A percentile compares a stretch with the other conserved stretches of the same genome.
phyloP scores from a whole-genome alignment of 2,329 filamentous ascomycete genomes.

The Aschersonia sp. region DNA sequence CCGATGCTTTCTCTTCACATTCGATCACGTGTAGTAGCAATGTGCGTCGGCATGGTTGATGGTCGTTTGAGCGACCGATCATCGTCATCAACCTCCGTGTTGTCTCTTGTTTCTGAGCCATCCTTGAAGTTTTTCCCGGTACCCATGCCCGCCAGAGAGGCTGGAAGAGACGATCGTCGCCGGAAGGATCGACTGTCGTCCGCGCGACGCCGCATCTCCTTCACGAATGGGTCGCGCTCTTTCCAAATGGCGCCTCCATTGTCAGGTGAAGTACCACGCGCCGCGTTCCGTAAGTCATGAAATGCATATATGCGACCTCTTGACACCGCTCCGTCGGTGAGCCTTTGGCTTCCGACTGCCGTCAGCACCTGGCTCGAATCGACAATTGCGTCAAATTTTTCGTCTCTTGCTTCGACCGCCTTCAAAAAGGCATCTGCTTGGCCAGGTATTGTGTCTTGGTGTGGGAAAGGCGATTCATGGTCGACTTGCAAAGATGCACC shows the following conservation, averaged over 20 bases:
- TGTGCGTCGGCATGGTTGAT: background rate
- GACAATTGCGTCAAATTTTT: no score
- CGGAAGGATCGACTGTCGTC: background rate
- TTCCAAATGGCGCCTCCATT: no score
- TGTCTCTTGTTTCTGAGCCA: background rate
- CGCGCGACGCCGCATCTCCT: background rate
- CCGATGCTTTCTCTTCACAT: background rate
- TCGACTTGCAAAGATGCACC: constrained; percentile 1
- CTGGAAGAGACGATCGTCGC: constrained; percentile 4
- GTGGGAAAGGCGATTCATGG: background rate
- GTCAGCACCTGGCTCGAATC: no score
- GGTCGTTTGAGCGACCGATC: background rate
- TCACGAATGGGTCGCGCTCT: background rate
- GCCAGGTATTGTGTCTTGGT: background rate
- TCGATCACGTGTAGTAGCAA: background rate
- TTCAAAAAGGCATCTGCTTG: background rate
- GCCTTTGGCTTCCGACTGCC: no score
- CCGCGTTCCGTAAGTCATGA: no score
- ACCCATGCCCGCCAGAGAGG: constrained; percentile 12
- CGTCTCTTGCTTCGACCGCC: no score
- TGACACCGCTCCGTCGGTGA: no score
- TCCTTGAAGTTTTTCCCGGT: constrained; percentile 6
- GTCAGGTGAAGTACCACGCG: no score
- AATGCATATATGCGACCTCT: no score
- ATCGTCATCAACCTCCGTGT: background rate